phyloP scores from a whole-genome alignment of 2,329 filamentous ascomycete genomes.

The Echinosphaeria canescens region DNA sequence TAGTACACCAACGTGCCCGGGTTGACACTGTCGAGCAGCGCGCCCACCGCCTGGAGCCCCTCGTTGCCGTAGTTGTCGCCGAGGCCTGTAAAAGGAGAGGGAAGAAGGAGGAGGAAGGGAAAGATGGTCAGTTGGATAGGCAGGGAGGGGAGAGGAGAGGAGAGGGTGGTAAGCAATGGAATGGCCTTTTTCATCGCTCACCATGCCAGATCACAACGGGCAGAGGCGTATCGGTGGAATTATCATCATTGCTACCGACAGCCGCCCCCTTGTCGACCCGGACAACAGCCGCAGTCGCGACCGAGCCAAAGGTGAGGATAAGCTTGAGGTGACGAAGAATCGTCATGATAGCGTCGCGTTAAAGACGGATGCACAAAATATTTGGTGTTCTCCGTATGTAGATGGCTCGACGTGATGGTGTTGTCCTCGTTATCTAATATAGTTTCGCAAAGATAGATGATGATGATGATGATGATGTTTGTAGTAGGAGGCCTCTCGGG shows the following conservation, averaged over 20 bases:
- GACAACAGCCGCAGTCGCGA: conserved; percentile 11
- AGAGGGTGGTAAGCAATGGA: too few species aligned
- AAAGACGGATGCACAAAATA: too few species aligned
- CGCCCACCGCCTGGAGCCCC: conserved; percentile 48
- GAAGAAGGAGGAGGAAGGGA: conserved; percentile 6
- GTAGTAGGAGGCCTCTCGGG: too few species aligned
- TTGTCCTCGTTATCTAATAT: too few species aligned
- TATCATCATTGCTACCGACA: conserved; percentile 9
- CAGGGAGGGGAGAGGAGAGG: too few species aligned
- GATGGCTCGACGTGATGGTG: too few species aligned
- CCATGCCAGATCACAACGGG: conserved; percentile 92
- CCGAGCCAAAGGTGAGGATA: conserved; percentile 10
- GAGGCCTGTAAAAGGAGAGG: conserved; percentile 14
- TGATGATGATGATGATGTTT: too few species aligned
- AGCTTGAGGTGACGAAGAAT: conserved; percentile 7
- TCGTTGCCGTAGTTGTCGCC: conserved; percentile 57
- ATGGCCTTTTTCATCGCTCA: conserved; percentile 4
- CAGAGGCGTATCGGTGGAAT: conserved; percentile 42
- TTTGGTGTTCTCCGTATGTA: too few species aligned
- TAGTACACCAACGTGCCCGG: conserved; percentile 73
- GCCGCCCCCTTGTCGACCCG: conserved; percentile 4
- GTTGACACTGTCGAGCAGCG: conserved; percentile 49
- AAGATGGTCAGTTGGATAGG: conserved; percentile 17
- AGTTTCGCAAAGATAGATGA: too few species aligned
- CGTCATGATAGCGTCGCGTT: conserved; percentile 10